Evolutionary conservation across 2,329 filamentous ascomycete species (phyloP).

Genomic region (Penicillium decumbens): DNA sequence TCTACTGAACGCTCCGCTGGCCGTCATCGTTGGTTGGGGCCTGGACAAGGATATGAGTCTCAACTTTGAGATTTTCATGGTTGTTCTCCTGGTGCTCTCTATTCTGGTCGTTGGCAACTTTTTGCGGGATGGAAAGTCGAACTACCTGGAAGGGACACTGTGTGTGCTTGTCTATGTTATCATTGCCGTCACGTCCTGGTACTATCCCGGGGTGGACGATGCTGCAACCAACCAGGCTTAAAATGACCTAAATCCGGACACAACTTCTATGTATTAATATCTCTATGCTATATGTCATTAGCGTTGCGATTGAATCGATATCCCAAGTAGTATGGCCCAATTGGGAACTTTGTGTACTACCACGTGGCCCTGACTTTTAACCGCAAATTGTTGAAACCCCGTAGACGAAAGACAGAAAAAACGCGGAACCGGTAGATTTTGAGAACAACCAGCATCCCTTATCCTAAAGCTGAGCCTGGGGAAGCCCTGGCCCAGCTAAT

Average conservation of each 20-base stretch:
- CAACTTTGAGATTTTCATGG: slow-evolving; percentile 82
- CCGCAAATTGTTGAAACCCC: background rate
- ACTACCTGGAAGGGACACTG: slow-evolving; percentile 81
- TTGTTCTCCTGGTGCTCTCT: slow-evolving; percentile 72
- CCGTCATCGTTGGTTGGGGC: slow-evolving; percentile 80
- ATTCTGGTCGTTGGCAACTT: slow-evolving; percentile 87
- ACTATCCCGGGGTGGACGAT: slow-evolving; percentile 52
- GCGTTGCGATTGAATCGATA: background rate
- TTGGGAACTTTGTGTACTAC: slow-evolving; percentile 11
- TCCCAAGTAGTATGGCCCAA: background rate
- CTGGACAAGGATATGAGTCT: slow-evolving; percentile 66
- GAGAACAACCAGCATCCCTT: background rate
- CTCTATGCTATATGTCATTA: background rate
- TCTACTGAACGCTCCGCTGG: slow-evolving; percentile 77
- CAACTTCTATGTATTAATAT: background rate
- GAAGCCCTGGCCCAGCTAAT: background rate
- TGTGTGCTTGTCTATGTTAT: slow-evolving; percentile 64
- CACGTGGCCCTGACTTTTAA: slow-evolving; percentile 9
- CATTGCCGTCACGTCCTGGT: slow-evolving; percentile 59
- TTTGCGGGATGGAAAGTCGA: slow-evolving; percentile 79
- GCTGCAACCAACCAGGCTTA: slow-evolving; percentile 19
- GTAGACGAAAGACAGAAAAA: background rate
- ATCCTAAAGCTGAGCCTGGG: background rate
- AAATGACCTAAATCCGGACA: background rate
- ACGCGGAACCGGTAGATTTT: background rate